phyloP scores from a whole-genome alignment of 345 rosid species.

The Populus davidiana region DNA sequence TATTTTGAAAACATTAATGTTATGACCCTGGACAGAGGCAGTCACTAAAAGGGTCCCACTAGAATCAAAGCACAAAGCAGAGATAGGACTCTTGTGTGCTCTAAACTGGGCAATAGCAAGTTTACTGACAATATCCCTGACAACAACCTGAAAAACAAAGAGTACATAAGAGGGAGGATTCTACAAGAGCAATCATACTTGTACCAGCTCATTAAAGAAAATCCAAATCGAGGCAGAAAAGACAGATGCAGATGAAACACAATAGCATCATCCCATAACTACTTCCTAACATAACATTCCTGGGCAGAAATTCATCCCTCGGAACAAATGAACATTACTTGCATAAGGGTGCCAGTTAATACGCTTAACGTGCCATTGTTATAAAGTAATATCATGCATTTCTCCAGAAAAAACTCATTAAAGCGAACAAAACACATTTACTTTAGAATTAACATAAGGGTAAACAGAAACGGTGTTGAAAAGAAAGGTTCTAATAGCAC shows the following conservation, averaged over 20 bases:
- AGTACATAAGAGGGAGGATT: neutral
- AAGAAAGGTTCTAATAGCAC: neutral
- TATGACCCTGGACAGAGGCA: constrained; percentile 91
- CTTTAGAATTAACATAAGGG: neutral
- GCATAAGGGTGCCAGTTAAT: neutral
- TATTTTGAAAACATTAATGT: constrained; percentile 78
- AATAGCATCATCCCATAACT: neutral
- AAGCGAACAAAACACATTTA: neutral
- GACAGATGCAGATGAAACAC: neutral
- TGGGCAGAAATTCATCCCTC: neutral
- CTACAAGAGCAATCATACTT: neutral
- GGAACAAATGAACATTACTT: neutral
- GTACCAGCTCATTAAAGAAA: neutral
- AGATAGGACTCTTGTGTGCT: constrained; percentile 88
- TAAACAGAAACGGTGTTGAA: neutral
- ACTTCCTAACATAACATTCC: neutral
- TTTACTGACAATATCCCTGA: constrained; percentile 72
- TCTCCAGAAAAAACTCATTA: neutral
- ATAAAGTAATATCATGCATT: neutral
- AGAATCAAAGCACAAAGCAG: constrained; percentile 90
- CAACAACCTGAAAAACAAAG: constrained; percentile 56
- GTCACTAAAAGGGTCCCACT: constrained; percentile 88
- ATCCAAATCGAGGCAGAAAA: neutral
- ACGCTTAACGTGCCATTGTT: neutral
- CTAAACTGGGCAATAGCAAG: constrained; percentile 70